phyloP scores from a whole-genome alignment of 345 rosid species.

The Hevea brasiliensis region DNA sequence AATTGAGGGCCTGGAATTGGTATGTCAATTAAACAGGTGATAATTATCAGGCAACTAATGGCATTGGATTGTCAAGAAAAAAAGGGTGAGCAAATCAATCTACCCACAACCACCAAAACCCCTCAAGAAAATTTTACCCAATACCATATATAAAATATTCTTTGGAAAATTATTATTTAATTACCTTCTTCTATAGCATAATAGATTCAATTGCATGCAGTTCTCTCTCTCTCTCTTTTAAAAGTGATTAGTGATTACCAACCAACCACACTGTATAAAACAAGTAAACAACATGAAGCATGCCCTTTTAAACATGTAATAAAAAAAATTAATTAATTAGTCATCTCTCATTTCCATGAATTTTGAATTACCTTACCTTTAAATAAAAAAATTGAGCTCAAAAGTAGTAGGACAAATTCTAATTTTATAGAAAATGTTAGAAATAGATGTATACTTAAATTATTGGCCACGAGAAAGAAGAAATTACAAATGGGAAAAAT shows the following conservation, averaged over 20 bases:
- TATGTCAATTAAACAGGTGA: background rate
- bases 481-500: too few species aligned
- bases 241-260: constrained; percentile 1
- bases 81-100: constrained; percentile 39
- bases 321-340: too few species aligned
- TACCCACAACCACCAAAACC: constrained; percentile 31
- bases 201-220: background rate
- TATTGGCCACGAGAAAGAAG: too few species aligned
- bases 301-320: background rate
- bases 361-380: too few species aligned
- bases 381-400: too few species aligned
- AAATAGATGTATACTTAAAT: too few species aligned
- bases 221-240: background rate
- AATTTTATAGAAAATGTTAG: too few species aligned
- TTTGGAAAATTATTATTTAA: background rate
- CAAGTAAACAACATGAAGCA: background rate
- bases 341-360: background rate
- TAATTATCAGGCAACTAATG: background rate
- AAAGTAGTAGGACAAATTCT: too few species aligned
- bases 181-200: background rate
- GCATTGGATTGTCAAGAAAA: constrained; percentile 11
- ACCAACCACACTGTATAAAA: background rate
- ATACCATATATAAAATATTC: background rate
- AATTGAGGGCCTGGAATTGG: too few species aligned
- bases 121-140: constrained; percentile 11